Conservation (phyloP, 2,329 filamentous ascomycete species). For the Colletotrichum incanum region DNA sequence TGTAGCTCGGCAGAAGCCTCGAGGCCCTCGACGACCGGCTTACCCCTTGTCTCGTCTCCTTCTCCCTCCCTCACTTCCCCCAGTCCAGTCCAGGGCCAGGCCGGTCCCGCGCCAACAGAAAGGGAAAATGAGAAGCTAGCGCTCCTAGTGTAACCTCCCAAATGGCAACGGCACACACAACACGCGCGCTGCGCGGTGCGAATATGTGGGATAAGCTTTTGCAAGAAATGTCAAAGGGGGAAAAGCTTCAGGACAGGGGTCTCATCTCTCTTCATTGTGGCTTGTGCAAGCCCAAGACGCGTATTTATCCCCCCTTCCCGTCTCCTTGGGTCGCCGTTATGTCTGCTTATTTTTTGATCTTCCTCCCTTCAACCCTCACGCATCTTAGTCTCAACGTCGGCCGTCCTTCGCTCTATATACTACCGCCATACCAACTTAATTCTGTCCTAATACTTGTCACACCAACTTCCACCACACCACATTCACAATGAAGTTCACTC, state of each 20-base stretch:
- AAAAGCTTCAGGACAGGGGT: constrained; percentile 32
- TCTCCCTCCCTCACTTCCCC: background rate
- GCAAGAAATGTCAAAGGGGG: constrained; percentile 17
- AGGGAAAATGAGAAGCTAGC: constrained; percentile 16
- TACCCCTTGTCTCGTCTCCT: background rate
- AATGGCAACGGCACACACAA: constrained; percentile 12
- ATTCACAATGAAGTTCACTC: constrained; percentile 59
- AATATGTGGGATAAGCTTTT: constrained; percentile 40
- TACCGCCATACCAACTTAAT: constrained; percentile 8
- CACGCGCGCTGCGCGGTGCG: constrained; percentile 13
- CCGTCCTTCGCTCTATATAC: constrained; percentile 11
- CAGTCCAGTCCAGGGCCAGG: background rate
- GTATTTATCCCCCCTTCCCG: constrained; percentile 39
- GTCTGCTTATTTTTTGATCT: background rate
- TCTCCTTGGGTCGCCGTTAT: background rate
- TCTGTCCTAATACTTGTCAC: constrained; percentile 13
- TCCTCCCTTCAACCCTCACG: background rate
- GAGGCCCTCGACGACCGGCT: background rate
- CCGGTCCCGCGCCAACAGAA: constrained; percentile 7
- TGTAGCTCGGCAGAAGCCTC: background rate
- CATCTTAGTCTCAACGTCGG: constrained; percentile 16
- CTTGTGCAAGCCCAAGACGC: constrained; percentile 5
- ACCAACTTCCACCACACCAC: constrained; percentile 19
- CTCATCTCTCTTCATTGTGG: constrained; percentile 10
- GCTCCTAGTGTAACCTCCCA: constrained; percentile 1